These are phyloP conservation scores for Xylaria sp. DNA, from an alignment of 2,329 filamentous ascomycete species.

Conservation along the genomic window DNA sequence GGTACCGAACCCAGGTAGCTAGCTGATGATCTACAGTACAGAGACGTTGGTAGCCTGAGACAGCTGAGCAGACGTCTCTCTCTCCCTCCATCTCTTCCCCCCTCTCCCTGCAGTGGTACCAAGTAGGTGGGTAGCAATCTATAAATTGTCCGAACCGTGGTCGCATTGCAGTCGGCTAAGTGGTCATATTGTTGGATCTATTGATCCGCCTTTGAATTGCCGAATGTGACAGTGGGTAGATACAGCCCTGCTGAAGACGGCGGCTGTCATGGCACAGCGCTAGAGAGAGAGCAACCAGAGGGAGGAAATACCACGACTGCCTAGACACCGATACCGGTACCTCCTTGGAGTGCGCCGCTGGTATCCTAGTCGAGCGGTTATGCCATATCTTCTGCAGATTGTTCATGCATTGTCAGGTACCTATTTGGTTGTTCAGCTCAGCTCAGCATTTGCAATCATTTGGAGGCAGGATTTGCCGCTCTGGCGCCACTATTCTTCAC, in stretches of 20 bases:
- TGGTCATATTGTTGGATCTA: conserved; percentile 18
- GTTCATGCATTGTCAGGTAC: background rate
- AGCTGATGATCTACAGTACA: too few species aligned
- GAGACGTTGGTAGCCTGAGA: background rate
- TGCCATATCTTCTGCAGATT: background rate
- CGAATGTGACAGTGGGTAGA: conserved; percentile 24
- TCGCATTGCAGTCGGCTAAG: conserved; percentile 32
- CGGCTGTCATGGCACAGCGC: background rate
- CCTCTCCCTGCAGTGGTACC: conserved; percentile 18
- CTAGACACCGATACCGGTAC: too few species aligned
- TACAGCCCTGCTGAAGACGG: conserved; percentile 1
- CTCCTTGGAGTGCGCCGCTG: background rate
- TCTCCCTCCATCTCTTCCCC: background rate
- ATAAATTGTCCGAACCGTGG: conserved; percentile 36
- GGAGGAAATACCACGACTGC: background rate
- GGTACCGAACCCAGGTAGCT: background rate
- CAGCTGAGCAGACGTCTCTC: conserved; percentile 1
- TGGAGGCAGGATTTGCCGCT: background rate
- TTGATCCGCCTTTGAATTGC: conserved; percentile 27
- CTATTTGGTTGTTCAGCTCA: background rate
- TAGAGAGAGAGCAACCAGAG: background rate
- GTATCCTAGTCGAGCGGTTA: background rate
- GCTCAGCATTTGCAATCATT: background rate
- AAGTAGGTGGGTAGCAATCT: conserved; percentile 33
- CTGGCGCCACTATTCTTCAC: background rate